Base-by-base conservation (phyloP, 2,329 filamentous ascomycete species). In the Aspergillus sp. region DNA sequence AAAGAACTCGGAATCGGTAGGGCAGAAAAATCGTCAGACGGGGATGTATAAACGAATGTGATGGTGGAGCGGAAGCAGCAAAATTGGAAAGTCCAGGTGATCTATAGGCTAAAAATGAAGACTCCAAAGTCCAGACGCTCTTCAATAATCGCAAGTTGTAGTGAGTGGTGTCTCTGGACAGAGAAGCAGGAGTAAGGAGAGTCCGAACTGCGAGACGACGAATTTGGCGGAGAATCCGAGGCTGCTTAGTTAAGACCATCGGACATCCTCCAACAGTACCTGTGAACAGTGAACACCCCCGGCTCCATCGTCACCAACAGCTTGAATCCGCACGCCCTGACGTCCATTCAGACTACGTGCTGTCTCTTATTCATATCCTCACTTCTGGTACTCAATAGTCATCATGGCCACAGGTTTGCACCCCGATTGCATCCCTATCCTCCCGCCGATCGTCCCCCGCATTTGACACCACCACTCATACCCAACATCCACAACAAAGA, bases 361-460 rank as follows among this genome's bases (percentile, higher is more conserved):
- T 41, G 33, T 48, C 7, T 49, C 14, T 23, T 49, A 33, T 25
- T 21, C 25, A 14, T 15, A 7, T 11, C 17, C 14, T 12, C 27
- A 35, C 35, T 35, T 15, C 19, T 5, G 4, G 27, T 31, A 23
- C 17, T 17, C 6, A 35, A 14, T 48, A 33, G n/a, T 31, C 52
- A 59, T 43, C 40, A 69, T 69, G 67, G 63, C 66, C 33, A 57
- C 61, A 41, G 66, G 66, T 69, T 61, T 46, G 64, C 45, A 9
- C 48, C 35, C 37, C 23, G 31, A 27, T 44, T 17, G 55, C 37
- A 37, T 17, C 35, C n/a, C 46, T 51, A 40, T 8, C 48, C 33
- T 43, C 56, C 49, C 61, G 41, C 14, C 25, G 7, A 27, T 21
- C 52, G 14, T 44, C 23, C 41, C 41, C 45, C 52, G 44, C 45